phyloP scores from a whole-genome alignment of 2,329 filamentous ascomycete genomes.

The Cyclaneusma minus region DNA sequence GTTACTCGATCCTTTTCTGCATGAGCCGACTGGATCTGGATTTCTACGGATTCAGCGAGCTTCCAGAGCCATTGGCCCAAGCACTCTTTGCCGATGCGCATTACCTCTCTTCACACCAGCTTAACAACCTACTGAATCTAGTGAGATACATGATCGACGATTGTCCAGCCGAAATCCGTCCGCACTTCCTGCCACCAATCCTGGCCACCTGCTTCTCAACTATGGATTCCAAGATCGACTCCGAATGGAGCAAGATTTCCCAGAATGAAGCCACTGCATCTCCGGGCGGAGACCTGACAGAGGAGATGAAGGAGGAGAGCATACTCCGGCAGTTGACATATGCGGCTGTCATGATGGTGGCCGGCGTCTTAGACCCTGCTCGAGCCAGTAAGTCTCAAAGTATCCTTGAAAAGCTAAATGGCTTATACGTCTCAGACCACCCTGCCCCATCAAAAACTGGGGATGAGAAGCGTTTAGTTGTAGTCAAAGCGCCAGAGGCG shows the following conservation, averaged over 20 bases:
- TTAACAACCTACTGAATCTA: slow-evolving; percentile 83
- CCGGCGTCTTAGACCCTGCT: slow-evolving; percentile 69
- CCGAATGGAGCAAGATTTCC: slow-evolving; percentile 72
- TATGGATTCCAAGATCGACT: slow-evolving; percentile 73
- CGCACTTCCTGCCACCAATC: slow-evolving; percentile 72
- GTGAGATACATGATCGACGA: slow-evolving; percentile 82
- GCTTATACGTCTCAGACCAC: slow-evolving; percentile 6
- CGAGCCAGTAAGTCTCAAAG: slow-evolving; percentile 37
- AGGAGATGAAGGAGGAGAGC: slow-evolving; percentile 97
- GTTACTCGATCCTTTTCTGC: slow-evolving; percentile 87
- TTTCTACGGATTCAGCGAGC: slow-evolving; percentile 80
- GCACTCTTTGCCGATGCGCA: slow-evolving; percentile 73
- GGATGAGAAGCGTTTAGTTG: too few relatives aligned
- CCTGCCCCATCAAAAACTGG: slow-evolving; percentile 4
- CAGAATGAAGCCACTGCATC: slow-evolving; percentile 43
- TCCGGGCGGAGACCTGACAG: slow-evolving; percentile 64
- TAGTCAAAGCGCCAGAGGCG: slow-evolving; percentile 8
- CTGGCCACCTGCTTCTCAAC: slow-evolving; percentile 69
- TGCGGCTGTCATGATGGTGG: slow-evolving; percentile 81
- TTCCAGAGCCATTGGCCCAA: slow-evolving; percentile 69
- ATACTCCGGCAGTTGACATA: slow-evolving; percentile 87
- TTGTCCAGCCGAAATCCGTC: slow-evolving; percentile 65
- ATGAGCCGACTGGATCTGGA: slow-evolving; percentile 75
- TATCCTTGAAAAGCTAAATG: neutral
- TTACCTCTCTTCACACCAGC: slow-evolving; percentile 77